phyloP scores from a whole-genome alignment of 23 red algal species.

The Gracilariopsis chorda region DNA sequence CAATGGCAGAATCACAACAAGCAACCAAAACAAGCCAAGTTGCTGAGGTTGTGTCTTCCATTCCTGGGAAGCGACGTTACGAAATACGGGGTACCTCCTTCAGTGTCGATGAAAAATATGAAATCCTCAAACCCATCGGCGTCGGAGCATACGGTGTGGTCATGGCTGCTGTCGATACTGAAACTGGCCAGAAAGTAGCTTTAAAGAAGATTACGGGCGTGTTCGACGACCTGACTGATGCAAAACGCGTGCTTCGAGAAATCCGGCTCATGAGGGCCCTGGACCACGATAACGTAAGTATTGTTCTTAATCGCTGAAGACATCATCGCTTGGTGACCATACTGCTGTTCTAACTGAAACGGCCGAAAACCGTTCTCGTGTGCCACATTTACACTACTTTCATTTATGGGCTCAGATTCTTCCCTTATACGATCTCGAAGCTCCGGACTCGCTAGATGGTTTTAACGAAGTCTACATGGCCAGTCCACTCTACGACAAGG shows the following conservation, averaged over 20 bases:
- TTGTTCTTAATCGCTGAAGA: too few species aligned
- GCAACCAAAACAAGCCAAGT: not conserved
- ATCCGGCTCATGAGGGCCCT: slow-evolving; percentile 78
- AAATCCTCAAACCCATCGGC: slow-evolving; percentile 70
- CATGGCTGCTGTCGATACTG: slow-evolving; percentile 36
- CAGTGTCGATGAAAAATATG: slow-evolving; percentile 59
- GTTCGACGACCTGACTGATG: slow-evolving; percentile 90
- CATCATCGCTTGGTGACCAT: too few species aligned
- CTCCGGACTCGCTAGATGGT: slow-evolving; percentile 38
- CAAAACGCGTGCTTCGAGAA: slow-evolving; percentile 88
- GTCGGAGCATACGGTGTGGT: slow-evolving; percentile 97
- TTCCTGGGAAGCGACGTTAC: slow-evolving; percentile 27
- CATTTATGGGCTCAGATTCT: slow-evolving; percentile 44
- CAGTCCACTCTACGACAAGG: slow-evolving; percentile 92
- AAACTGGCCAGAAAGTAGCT: slow-evolving; percentile 56
- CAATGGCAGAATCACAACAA: not conserved
- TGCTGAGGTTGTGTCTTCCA: not conserved
- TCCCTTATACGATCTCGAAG: slow-evolving; percentile 71
- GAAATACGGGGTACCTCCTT: slow-evolving; percentile 49
- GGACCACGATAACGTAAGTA: slow-evolving; percentile 86
- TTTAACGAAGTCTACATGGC: slow-evolving; percentile 94
- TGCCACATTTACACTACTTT: not conserved
- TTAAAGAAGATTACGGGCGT: slow-evolving; percentile 89
- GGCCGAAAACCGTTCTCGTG: too few species aligned
- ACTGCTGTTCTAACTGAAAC: too few species aligned